Percentiles rank a stretch among this genome's conserved stretches.
Evolutionary conservation across 768 basidiomycete genomes (phyloP).

Genomic region (Flagelloscypha sp.): DNA sequence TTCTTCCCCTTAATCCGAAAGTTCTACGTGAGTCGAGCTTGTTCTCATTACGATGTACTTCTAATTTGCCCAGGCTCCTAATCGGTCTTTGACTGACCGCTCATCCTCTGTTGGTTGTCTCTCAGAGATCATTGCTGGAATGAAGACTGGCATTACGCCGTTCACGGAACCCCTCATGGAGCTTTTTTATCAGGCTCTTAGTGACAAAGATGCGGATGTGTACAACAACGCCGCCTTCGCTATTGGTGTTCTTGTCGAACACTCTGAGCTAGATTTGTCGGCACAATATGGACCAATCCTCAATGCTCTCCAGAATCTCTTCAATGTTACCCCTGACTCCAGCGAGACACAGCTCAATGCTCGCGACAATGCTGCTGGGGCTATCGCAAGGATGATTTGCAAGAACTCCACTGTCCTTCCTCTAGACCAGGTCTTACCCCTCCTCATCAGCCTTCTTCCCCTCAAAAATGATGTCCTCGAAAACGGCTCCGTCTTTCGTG

Average conservation of each 20-base stretch:
- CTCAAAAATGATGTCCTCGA: slow-evolving; percentile 84
- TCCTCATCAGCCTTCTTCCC: slow-evolving; percentile 76
- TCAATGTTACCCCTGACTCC: slow-evolving; percentile 55
- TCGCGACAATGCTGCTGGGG: slow-evolving; percentile 94
- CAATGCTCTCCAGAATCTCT: slow-evolving; percentile 71
- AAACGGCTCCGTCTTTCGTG: slow-evolving; percentile 82
- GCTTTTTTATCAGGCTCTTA: slow-evolving; percentile 75
- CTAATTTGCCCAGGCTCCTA: slow-evolving; percentile 55
- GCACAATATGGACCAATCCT: slow-evolving; percentile 77
- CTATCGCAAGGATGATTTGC: slow-evolving; percentile 79
- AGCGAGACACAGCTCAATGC: slow-evolving; percentile 70
- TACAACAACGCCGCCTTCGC: slow-evolving; percentile 96
- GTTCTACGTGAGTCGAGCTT: slow-evolving; percentile 66
- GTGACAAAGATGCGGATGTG: slow-evolving; percentile 85
- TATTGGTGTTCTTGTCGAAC: slow-evolving; percentile 82
- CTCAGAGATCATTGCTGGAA: slow-evolving; percentile 90
- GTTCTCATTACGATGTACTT: neutral
- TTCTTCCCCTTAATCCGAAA: slow-evolving; percentile 88
- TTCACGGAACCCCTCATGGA: slow-evolving; percentile 76
- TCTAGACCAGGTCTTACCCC: slow-evolving; percentile 83
- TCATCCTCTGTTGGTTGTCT: slow-evolving; percentile 90
- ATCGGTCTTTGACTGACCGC: slow-evolving; percentile 81
- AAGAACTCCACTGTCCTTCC: slow-evolving; percentile 75
- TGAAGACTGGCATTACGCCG: slow-evolving; percentile 80
- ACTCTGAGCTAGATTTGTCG: slow-evolving; percentile 74